A percentile compares a stretch with the other conserved stretches of the same genome.
Conservation (phyloP, 345 rosid species). For the Eucalyptus shirleyi region DNA sequence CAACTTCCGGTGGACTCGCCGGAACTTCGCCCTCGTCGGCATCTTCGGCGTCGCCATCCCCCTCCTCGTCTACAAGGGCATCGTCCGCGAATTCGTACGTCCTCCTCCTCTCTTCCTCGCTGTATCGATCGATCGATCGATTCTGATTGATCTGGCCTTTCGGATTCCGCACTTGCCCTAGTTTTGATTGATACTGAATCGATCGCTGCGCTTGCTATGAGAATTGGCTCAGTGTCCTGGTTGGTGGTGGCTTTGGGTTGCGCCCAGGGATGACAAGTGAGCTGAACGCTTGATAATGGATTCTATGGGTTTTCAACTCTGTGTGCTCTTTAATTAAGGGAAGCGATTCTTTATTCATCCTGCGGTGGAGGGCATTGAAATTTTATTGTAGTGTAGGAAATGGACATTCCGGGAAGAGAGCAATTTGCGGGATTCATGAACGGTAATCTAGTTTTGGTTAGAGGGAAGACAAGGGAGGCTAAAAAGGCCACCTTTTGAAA, state of each 20-base stretch:
- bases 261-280: background rate
- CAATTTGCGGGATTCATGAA: background rate
- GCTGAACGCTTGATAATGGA: background rate
- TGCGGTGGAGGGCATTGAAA: background rate
- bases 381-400: background rate
- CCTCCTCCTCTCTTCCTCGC: background rate
- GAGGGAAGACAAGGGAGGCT: background rate
- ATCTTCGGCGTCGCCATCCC: slow-evolving; percentile 94
- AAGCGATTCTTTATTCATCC: background rate
- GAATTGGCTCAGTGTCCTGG: background rate
- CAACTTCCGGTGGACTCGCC: slow-evolving; percentile 94
- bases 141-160: background rate
- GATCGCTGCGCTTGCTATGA: background rate
- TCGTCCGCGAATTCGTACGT: slow-evolving; percentile 70
- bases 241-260: background rate
- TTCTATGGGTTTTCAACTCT: background rate
- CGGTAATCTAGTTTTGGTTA: background rate
- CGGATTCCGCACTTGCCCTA: background rate
- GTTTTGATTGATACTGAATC: background rate
- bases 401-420: background rate
- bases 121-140: background rate
- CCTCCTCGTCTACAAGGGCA: slow-evolving; percentile 69
- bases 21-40: slow-evolving; percentile 78
- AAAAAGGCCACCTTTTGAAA: background rate
- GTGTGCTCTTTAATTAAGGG: background rate